Evolutionary conservation across 495 filamentous ascomycete species (phyloP), one percentile per base, ranked within the genome.

Genomic region (Staphylotrichum tortipilum): DNA sequence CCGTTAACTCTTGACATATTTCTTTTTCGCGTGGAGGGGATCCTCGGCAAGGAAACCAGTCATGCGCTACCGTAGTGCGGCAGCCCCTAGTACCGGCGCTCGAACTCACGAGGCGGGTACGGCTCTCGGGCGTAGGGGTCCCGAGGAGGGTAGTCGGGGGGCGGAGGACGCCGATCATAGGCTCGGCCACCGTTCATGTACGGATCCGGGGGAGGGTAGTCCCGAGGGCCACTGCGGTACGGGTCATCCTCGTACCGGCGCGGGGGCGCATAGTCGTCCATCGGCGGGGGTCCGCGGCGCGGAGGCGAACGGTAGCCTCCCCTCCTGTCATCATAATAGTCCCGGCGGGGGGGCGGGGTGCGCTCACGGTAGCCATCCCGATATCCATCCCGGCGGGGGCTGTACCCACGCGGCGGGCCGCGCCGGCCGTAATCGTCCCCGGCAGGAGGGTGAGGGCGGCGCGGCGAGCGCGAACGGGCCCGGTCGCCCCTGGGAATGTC

Each of bases 331-430:
- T 96, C 89, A 64, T 95, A 90, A 58, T 94, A 91, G 49, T 86
- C 81, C 44, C 87, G 84, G 34, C 84, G 72, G 30, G 49, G 56
- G 24, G 58, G 58, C n/a, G 85, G 84, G 47, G 85, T 86, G 47
- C 89, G 79, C 60, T 92, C 88, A 64, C 90, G 89, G 68, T 94
- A 95, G 52, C 84, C 87, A 48, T 85, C 84, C 7, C 70, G 64
- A 42, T 75, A 45, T 10, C 43, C 43, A 45, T 45, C 43, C 43
- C 43, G 11, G 48, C 79, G 73, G 29, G 87, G 87, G 64, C 84
- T 89, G 63, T 91, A 94, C 7, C 80, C 84, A 54, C 87, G 84
- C 39, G 85, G 84, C 17, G 85, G 82, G 23, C 80, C 81, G 63
- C 89, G 84, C 49, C 86, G 80, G 57, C 89, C 79, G 58, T 92